A percentile compares a stretch with the other conserved stretches of the same genome.
Evolutionary conservation across 805 yeast species (phyloP).

Genomic region (Nakazawaea pomicola): DNA sequence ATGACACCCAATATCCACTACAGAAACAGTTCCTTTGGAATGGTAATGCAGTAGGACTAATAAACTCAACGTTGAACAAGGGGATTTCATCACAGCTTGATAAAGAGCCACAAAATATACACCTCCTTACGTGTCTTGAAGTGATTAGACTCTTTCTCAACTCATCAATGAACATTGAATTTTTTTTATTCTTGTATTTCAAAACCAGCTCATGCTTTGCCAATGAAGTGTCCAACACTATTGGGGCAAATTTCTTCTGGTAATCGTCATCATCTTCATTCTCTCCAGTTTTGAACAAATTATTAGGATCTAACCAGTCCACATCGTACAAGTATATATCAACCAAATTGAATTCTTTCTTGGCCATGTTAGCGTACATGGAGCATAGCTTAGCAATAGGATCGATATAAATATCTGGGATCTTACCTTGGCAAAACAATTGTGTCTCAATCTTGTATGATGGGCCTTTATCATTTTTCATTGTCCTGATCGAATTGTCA

Average conservation of each 20-base stretch:
- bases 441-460: conserved; percentile 54
- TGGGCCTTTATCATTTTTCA: conserved; percentile 32
- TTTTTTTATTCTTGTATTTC: conserved; percentile 4
- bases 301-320: conserved; percentile 50
- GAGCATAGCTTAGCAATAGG: conserved; percentile 40
- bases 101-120: conserved; percentile 51
- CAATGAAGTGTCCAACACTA: conserved; percentile 10
- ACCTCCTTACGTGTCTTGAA: conserved; percentile 30
- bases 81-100: conserved; percentile 31
- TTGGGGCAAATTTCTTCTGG: not conserved
- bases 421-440: conserved; percentile 54
- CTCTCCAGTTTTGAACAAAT: too few species aligned
- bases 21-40: conserved; percentile 74
- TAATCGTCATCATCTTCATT: too few species aligned
- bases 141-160: conserved; percentile 26
- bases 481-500: conserved; percentile 26
- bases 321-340: conserved; percentile 60
- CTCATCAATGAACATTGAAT: conserved; percentile 21
- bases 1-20: conserved; percentile 69
- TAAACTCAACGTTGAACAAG: conserved; percentile 23
- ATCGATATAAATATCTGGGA: conserved; percentile 36
- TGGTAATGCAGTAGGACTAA: conserved; percentile 42
- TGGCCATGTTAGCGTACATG: conserved; percentile 37
- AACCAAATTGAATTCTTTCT: conserved; percentile 43
- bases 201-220: conserved; percentile 17